Evolutionary conservation across 2,329 filamentous ascomycete species (phyloP), one percentile per base, ranked within the genome.

Genomic region (Neofusicoccum laricinum): DNA sequence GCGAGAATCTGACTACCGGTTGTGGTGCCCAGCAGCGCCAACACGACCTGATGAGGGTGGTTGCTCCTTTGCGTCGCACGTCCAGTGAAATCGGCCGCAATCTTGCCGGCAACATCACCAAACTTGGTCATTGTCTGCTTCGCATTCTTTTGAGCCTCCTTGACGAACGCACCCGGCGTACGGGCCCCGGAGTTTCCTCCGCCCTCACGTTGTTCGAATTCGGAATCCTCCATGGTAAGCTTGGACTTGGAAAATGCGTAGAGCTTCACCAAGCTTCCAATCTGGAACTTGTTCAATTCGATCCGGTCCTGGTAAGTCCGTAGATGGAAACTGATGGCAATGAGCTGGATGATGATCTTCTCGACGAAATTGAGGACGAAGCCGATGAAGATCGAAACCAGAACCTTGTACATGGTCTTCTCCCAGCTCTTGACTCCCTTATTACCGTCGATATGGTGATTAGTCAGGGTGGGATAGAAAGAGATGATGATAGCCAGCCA

Each of bases 311-410:
- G 88, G 72, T 98, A 98, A 0, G 94, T 97, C 49, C 94, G 86
- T 65, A 91, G 82, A 75, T 98, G 94, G 77, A 98, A 98, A 67
- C 90, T 93, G 65, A 93, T 93, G 36, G 94, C 93, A 69, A 98
- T 96, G 78, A 96, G 89, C 73, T 97, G 93, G 63, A 97, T 96
- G 69, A 96, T 85, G 66, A 97, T 90, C 81, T 97, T 98, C 77
- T 97, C 93, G 61, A 90, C 82, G 66, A 95, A 90, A 77, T 98
- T 97, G 67, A 97, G 81, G 2, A 88, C 82, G 0, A 88, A 85
- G 66, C 91, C 86, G 14, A 96, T 89, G 70, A 98, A 93, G n/a
- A 96, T 73, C 2, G 91, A 85, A 17, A 96, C 87, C 66, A 97
- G 88, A 70, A 98, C 85, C 75, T 96, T 97, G 82, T 96, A 91